These are phyloP conservation scores for Diaporthe helianthi DNA, from an alignment of 2,329 filamentous ascomycete species.

Conservation along the genomic window DNA sequence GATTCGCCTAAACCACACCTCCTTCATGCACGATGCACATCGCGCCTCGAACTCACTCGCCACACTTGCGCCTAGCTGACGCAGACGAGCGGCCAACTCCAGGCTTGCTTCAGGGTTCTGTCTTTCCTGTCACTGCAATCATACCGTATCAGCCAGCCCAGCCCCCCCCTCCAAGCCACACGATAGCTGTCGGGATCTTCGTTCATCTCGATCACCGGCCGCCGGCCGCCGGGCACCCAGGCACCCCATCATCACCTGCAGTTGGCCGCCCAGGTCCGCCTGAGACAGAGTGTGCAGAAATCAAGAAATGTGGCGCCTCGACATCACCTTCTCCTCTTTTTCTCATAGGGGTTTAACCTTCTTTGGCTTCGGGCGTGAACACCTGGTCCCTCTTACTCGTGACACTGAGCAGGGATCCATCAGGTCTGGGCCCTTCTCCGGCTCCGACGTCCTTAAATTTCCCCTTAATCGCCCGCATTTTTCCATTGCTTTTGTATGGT, in stretches of 20 bases:
- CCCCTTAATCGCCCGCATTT: not conserved
- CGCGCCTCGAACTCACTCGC: slow-evolving; percentile 29
- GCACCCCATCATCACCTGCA: slow-evolving; percentile 10
- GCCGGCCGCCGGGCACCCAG: too few species aligned
- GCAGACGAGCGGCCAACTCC: slow-evolving; percentile 18
- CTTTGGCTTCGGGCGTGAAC: not conserved
- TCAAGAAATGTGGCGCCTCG: slow-evolving; percentile 28
- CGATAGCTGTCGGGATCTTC: slow-evolving; percentile 14
- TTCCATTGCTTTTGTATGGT: not conserved
- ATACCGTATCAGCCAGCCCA: not conserved
- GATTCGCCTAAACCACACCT: slow-evolving; percentile 23
- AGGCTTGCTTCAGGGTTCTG: not conserved
- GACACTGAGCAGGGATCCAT: slow-evolving; percentile 2
- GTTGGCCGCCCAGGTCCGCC: slow-evolving; percentile 4
- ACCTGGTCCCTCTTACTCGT: not conserved
- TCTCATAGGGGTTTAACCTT: slow-evolving; percentile 6
- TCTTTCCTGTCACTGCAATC: not conserved
- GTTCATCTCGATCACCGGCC: slow-evolving; percentile 15
- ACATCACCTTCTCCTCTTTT: slow-evolving; percentile 30
- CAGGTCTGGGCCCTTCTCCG: slow-evolving; percentile 4
- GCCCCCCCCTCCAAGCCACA: slow-evolving; percentile 26
- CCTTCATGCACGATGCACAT: slow-evolving; percentile 30
- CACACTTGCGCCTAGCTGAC: slow-evolving; percentile 25
- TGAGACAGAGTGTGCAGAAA: slow-evolving; percentile 10
- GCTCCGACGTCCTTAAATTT: not conserved